Base-by-base conservation (phyloP, 2,329 filamentous ascomycete genomes). In the Sphaerulina musiva region DNA sequence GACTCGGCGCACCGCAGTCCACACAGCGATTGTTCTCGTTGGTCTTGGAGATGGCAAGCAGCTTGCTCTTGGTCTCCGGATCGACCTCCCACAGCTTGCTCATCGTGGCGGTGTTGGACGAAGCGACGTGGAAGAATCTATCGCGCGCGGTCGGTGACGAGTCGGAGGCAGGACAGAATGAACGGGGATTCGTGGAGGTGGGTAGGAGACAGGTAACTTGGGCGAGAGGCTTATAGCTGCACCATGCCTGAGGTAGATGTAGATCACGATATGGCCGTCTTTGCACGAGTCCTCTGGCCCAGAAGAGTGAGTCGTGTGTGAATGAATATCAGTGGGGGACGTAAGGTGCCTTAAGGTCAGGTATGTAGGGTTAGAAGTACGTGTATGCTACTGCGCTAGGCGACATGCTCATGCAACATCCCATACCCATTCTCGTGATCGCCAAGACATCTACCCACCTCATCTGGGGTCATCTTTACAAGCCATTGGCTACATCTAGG, bases 31-130 rank as follows among this genome's bases (percentile, higher is more conserved):
- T 89, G 74, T 98, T 98, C 64, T 85, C 84, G 64, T 89, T 86
- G 64, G 85, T 85, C 73, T 95, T 95, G 72, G 95, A 91, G 64
- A 97, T 89, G 58, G 89, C 83, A 61, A 90, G 83, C 69, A 98
- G 84, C 89, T 97, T 97, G 69, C 87, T 89, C 74, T 89, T 84
- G 58, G 92, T 97, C 78, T 97, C 92, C 46, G 93, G 93, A 74
- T 98, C 93, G 62, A 98, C 90, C 77, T 98, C 93, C 93, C 93
- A 98, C 87, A 95, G 92, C 75, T 91, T 92, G 68, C 73, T 76
- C 74, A 76, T 76, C 43, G 58, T 66, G 68, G 53, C 60, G 55
- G 56, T 44, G 32, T 56, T 44, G 41, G 41, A 2, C 7, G 10
- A 20, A 20, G 4, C 6, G 14, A 9, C 41, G 41, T 23, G n/a